A percentile compares a stretch with the other conserved stretches of the same genome.
These are phyloP conservation scores for Triticum urartu DNA, from an alignment of 176 grass and related monocot species.

Conservation along the genomic window DNA sequence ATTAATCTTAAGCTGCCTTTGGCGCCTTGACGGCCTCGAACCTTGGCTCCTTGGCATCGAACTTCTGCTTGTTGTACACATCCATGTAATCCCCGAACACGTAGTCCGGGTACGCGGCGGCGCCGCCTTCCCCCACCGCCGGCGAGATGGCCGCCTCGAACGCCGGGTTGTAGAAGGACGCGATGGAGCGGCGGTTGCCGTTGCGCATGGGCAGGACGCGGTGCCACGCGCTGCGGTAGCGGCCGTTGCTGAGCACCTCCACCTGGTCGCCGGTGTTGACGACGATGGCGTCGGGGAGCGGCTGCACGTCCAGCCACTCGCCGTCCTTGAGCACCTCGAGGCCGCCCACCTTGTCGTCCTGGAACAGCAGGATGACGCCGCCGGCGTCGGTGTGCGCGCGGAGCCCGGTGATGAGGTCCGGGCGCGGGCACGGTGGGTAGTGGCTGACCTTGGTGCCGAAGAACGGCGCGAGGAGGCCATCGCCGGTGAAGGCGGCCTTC, in stretches of 20 bases:
- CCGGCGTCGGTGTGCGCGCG: slow-evolving; percentile 71
- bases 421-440: slow-evolving; percentile 70
- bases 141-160: slow-evolving; percentile 44
- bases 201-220: slow-evolving; percentile 53
- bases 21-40: slow-evolving; percentile 48
- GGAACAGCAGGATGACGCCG: slow-evolving; percentile 70
- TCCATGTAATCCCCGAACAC: slow-evolving; percentile 63
- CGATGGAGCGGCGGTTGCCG: slow-evolving; percentile 64
- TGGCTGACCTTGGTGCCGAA: slow-evolving; percentile 81
- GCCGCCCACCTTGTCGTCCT: slow-evolving; percentile 59
- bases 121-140: neutral
- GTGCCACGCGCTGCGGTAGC: slow-evolving; percentile 74
- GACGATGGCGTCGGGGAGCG: slow-evolving; percentile 55
- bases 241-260: slow-evolving; percentile 61
- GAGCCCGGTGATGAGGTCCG: slow-evolving; percentile 57
- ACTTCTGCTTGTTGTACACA: slow-evolving; percentile 57
- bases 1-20: slow-evolving; percentile 5
- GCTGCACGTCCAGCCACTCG: slow-evolving; percentile 62
- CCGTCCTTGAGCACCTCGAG: slow-evolving; percentile 64
- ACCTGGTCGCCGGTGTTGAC: slow-evolving; percentile 74
- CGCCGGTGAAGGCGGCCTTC: slow-evolving; percentile 39
- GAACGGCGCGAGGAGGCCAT: slow-evolving; percentile 25
- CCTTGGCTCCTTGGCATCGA: slow-evolving; percentile 47
- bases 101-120: slow-evolving; percentile 40
- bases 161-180: slow-evolving; percentile 65